Percentiles rank a stretch among this genome's conserved stretches.
Conservation (phyloP, 768 basidiomycete species). For the Phaeolepiota aurea region DNA sequence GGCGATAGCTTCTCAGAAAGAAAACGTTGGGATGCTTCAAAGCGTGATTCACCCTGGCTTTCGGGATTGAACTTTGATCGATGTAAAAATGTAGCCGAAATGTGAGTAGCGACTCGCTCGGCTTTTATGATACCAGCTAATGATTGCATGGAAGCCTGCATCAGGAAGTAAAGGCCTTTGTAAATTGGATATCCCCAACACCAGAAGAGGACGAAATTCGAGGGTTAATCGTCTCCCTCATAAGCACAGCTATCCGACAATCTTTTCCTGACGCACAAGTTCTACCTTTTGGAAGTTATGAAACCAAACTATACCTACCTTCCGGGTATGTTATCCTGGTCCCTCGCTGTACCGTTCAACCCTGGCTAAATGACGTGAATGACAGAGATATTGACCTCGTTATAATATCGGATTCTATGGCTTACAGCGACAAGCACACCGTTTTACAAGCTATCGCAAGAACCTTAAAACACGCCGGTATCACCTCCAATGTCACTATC, state of each 20-base stretch:
- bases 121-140: constrained; percentile 2
- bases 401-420: constrained; percentile 72
- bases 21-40: constrained; percentile 40
- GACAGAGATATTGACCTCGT: constrained; percentile 92
- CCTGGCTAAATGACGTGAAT: constrained; percentile 10
- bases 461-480: constrained; percentile 61
- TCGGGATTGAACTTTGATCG: constrained; percentile 59
- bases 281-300: constrained; percentile 85
- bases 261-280: constrained; percentile 76
- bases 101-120: constrained; percentile 43
- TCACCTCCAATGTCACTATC: constrained; percentile 74
- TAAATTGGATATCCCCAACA: constrained; percentile 82
- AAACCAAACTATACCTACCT: constrained; percentile 91
- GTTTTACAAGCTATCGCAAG: constrained; percentile 75
- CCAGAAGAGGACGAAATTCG: constrained; percentile 81
- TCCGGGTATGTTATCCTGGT: constrained; percentile 54
- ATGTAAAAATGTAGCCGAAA: constrained; percentile 73
- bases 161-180: constrained; percentile 78
- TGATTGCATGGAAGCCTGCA: constrained; percentile 54
- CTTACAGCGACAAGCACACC: constrained; percentile 53
- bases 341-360: background rate
- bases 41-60: constrained; percentile 66
- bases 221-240: constrained; percentile 58
- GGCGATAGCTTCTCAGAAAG: no score
- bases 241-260: constrained; percentile 55